Base-by-base conservation (phyloP, 306 rosid species). In the Castanea crenata region DNA sequence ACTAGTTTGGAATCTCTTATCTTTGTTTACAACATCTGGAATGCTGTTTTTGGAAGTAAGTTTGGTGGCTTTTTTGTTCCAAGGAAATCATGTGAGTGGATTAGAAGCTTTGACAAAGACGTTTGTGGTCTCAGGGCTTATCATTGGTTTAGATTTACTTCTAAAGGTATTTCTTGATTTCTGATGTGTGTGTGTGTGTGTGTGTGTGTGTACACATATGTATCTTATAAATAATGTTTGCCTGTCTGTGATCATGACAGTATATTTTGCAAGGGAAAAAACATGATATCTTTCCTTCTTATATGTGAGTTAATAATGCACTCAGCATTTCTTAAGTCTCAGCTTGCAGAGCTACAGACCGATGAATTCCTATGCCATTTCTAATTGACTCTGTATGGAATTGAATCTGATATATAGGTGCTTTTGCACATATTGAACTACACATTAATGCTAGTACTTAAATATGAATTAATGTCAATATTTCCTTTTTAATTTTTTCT, bases 31-130 rank as follows among this genome's bases (percentile, higher is more conserved):
- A 44, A 78, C 95, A 67, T 92, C 97, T 2, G 99, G 98, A 79
- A 92, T 95, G 99, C 87, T 95, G 74, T 95, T 95, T 85, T 87
- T 95, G 79, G 99, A 95, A 92, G 96, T 95, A 49, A 95, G 99
- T 87, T 88, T 95, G 89, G 87, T 95, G 83, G 94, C 99, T n/a
- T 95, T 95, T 89, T 86, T 95, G 73, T 87, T 92, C 71, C 95
- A 95, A 83, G 99, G 99, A 72, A 95, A 95, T 76, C 81, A 82
- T 75, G 92, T 89, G 8, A 87, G 90, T 74, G 93, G 95, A 21
- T 70, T 83, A 75, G 97, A 95, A 55, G 95, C 95, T 0, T 86
- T 95, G 88, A 87, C 99, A 13, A 83, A 88, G 76, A 92, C 93
- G 13, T 95, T 95, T 70, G 86, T 92, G 23, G 78, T 95, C 75